Base-by-base conservation (phyloP, 345 rosid genomes). In the Cardamine resedifolia region DNA sequence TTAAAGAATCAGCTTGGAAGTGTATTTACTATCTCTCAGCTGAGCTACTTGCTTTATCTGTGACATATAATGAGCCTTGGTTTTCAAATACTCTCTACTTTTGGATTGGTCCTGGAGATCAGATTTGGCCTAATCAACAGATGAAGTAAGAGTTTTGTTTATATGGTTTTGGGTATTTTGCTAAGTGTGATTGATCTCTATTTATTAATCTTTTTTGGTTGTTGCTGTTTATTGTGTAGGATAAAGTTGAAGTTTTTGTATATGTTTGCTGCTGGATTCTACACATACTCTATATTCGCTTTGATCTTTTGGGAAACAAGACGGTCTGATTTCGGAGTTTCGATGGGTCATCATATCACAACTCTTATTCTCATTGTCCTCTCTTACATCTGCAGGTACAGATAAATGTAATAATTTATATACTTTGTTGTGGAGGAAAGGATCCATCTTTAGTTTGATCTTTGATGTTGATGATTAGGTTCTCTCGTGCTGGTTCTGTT, bases 1-100 rank as follows among this genome's bases (percentile, higher is more conserved):
- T 95, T 74, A 95, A 95, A 83, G 99, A 95, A 81, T 95, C 99
- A 3, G 97, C 97, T 20, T 91, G 99, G 99, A 95, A 95, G 78
- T 91, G 83, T 71, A 53, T 90, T 28, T 95, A 95, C 76, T 95
- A 68, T 75, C 87, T 91, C 7, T 91, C 97, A 50, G 96, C 96
- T 14, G 97, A 90, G 81, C 3, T 91, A 66, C 74, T 95, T 58
- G 97, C 84, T 73, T 83, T 91, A 24, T 83, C 74, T 68, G 96
- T 91, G 26, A 83, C 96, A 33, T 88, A 87, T 65, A 52, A 84
- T 62, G 97, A 95, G 64, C 97, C 96, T 50, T 95, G 97, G 97
- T 95, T 95, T 74, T 85, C 79, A 20, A 80, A 85, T 59, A 90
- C 97, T 11, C 87, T 58, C 78, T 80, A 81, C 78, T 95, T 89